Evolutionary conservation across 768 basidiomycete species (phyloP), one percentile per base, ranked within the genome.

Genomic region (Pholiota conissans): DNA sequence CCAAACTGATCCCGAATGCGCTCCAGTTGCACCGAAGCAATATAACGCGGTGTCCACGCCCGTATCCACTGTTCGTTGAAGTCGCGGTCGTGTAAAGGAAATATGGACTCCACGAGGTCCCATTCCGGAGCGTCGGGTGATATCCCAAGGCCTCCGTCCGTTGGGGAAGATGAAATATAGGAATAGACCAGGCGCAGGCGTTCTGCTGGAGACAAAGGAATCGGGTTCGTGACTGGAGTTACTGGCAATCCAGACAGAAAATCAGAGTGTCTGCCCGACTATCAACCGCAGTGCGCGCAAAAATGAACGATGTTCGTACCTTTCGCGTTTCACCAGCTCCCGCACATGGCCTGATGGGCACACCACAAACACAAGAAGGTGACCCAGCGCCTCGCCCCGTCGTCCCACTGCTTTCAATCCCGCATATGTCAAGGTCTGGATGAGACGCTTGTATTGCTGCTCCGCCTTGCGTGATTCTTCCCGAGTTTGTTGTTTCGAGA

Each of bases 131-230:
- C 78, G 13, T 82, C 84, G 1, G 91, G 87, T 7, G 86, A 84
- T 48, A 98, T 84, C 1, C 91, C 93, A 1, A 96, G 81, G 4
- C 94, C 95, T 9, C 92, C 89, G 52, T 95, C 94, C n/a, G 76
- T 66, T 0, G 79, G 76, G 0, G 83, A 84, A 1, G 89, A 84
- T 2, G 91, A 85, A 58, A 95, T 76, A 67, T 87, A 89, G 6
- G 79, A 68, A 65, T 94, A 78, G 0, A 93, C 80, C 28, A 93
- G 82, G n/a, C 93, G 85, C 20, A 95, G 74, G n/a, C 89, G 84
- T 65, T 94, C 89, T 0, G 91, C 86, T 5, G 89, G 82, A 0
- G 84, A 84, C 27, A 91, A 72, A 0, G 81, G 73, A 3, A 74
- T 73, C 2, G 73, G 70, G 52, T 79, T 77, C 20, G 79, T 67